Conservation (phyloP, 495 filamentous ascomycete genomes). For the Tuber umbilicatum region DNA sequence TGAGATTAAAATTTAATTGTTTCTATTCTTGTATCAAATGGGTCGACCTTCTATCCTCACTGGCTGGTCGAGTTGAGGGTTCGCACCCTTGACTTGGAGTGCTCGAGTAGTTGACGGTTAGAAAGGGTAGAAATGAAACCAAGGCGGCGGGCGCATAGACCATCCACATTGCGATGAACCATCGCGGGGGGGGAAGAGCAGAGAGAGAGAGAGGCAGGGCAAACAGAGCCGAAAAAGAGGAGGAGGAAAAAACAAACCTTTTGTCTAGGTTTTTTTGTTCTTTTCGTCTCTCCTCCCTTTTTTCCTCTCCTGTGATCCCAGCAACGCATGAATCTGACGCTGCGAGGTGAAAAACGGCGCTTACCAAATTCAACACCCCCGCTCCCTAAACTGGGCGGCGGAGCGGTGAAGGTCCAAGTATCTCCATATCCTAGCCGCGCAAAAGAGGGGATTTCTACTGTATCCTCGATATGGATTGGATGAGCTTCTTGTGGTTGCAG, state of each 20-base stretch:
- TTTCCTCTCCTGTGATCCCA: constrained; percentile 21
- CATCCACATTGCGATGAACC: constrained; percentile 30
- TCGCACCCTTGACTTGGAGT: background rate
- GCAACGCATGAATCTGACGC: constrained; percentile 31
- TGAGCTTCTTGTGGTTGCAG: background rate
- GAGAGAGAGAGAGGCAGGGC: background rate
- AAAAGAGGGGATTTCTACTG: background rate
- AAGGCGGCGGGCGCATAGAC: constrained; percentile 31
- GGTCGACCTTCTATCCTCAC: background rate
- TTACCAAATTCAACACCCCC: constrained; percentile 24
- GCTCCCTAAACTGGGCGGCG: constrained; percentile 9
- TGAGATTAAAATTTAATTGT: background rate
- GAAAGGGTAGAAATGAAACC: constrained; percentile 1
- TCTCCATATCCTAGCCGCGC: background rate
- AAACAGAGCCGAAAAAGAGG: background rate
- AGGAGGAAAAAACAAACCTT: background rate
- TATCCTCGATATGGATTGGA: background rate
- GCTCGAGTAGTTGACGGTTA: background rate
- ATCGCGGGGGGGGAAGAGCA: constrained; percentile 10
- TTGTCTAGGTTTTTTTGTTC: background rate
- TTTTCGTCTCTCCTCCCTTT: background rate
- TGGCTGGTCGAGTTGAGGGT: background rate
- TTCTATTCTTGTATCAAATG: constrained; percentile 3
- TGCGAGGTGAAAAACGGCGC: constrained; percentile 20
- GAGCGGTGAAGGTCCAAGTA: background rate